Conservation (phyloP, 805 yeast genomes). For the Metschnikowia picachoensis region DNA sequence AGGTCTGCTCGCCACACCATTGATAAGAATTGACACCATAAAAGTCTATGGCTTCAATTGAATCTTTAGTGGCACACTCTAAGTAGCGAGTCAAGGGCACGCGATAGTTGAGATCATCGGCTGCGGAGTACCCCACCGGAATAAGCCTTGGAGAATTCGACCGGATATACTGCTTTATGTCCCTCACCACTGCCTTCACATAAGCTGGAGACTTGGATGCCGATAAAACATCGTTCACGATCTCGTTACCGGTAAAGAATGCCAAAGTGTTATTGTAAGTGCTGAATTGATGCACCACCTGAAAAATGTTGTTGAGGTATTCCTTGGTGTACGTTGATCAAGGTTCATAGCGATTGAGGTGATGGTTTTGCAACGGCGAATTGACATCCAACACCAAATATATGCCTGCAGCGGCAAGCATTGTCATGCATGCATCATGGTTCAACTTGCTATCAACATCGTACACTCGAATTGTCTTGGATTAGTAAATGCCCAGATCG, state of each 20-base stretch:
- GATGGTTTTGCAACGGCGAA: slow-evolving; percentile 75
- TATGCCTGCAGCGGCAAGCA: slow-evolving; percentile 90
- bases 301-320: slow-evolving; percentile 73
- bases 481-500: slow-evolving; percentile 13
- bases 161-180: slow-evolving; percentile 69
- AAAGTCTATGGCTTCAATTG: slow-evolving; percentile 63
- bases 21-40: slow-evolving; percentile 81
- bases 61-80: slow-evolving; percentile 60
- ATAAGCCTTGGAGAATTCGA: slow-evolving; percentile 57
- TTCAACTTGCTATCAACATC: slow-evolving; percentile 77
- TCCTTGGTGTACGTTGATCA: slow-evolving; percentile 77
- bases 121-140: slow-evolving; percentile 96
- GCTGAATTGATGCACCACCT: slow-evolving; percentile 76
- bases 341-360: slow-evolving; percentile 86
- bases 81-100: slow-evolving; percentile 73
- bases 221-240: slow-evolving; percentile 75
- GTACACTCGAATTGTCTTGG: slow-evolving; percentile 73
- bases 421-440: slow-evolving; percentile 88
- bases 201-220: slow-evolving; percentile 67
- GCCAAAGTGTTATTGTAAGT: slow-evolving; percentile 86
- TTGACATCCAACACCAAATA: slow-evolving; percentile 88
- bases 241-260: slow-evolving; percentile 89
- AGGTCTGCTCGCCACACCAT: slow-evolving; percentile 86
- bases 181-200: slow-evolving; percentile 74
- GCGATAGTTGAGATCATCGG: slow-evolving; percentile 81